Base-by-base conservation (phyloP, 2,329 filamentous ascomycete genomes). In the Dendryphion nanum region DNA sequence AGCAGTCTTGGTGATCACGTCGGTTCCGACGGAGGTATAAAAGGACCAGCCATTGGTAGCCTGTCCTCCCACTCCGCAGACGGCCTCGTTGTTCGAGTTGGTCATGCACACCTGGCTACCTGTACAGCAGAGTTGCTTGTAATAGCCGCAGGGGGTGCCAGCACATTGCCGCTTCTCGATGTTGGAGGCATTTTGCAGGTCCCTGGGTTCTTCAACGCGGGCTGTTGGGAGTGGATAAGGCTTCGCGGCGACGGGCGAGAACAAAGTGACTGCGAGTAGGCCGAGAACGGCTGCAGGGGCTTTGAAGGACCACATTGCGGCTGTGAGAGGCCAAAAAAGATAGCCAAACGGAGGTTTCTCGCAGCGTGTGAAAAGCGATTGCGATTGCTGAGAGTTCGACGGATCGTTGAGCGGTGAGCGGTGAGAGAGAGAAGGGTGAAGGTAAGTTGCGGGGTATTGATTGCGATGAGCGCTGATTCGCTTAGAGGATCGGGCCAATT, bases 221-320 rank as follows among this genome's bases (percentile, higher is more conserved):
- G 48, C 49, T 7, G 42, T 18, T 13, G 18, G 18, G 8, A 18
- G n/a, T 10, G 57, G 59, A 35, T 57, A 59, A 28, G 57, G 58
- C 45, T 61, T 63, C 35, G 59, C 58, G n/a, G 44, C 78, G 70
- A 50, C 84, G 77, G 55, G 74, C 76, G 49, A 69, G 76, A 40
- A 75, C 75, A 8, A 69, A 30, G 70, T 40, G 32, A 58, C 26
- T 12, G 68, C 74, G 30, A 67, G 66, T 35, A 63, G 46, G 38
- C 50, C 54, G 41, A 58, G 28, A 71, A 83, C 51, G 88, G 55
- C 95, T 87, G 37, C 78, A 86, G 46, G 91, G 94, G 70, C 66
- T 93, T 38, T 43, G 42, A 59, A 50, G 20, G 56, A 42, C 40
- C 57, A 49, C 59, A 64, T 62, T 30, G 30, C 43, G 41, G 45